Conservation (phyloP, 805 yeast species). For the Candida qinlingensis region DNA sequence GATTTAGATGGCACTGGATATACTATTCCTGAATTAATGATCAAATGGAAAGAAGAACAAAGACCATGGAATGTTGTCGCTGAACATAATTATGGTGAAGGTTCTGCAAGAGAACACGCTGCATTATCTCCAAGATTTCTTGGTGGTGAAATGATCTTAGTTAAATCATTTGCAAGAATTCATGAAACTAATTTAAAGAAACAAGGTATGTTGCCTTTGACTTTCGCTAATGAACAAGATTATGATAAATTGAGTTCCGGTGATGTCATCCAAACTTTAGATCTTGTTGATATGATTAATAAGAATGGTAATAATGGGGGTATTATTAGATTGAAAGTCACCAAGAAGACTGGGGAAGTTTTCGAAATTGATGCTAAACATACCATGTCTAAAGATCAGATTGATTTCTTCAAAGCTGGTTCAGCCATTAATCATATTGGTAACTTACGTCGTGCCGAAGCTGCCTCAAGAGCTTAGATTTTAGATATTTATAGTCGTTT, state of each 20-base stretch:
- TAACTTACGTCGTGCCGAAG: constrained; percentile 37
- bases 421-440: constrained; percentile 94
- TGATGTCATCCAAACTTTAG: constrained; percentile 72
- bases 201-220: constrained; percentile 95
- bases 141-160: constrained; percentile 84
- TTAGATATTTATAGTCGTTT: no score
- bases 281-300: constrained; percentile 68
- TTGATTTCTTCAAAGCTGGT: constrained; percentile 95
- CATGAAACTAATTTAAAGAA: constrained; percentile 97
- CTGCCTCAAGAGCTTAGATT: constrained; percentile 10
- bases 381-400: constrained; percentile 95
- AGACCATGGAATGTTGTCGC: constrained; percentile 95
- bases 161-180: constrained; percentile 95
- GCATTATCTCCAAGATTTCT: constrained; percentile 92
- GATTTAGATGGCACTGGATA: constrained; percentile 75
- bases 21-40: constrained; percentile 94
- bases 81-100: constrained; percentile 98
- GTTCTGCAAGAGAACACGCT: constrained; percentile 98
- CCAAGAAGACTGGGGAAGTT: constrained; percentile 65
- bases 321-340: constrained; percentile 59
- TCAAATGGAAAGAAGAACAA: constrained; percentile 81
- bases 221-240: constrained; percentile 85
- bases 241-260: constrained; percentile 77
- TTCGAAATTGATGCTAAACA: constrained; percentile 77
- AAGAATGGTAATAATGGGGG: constrained; percentile 91